Evolutionary conservation across 768 basidiomycete species (phyloP).

Genomic region (Termitomyces heimii): DNA sequence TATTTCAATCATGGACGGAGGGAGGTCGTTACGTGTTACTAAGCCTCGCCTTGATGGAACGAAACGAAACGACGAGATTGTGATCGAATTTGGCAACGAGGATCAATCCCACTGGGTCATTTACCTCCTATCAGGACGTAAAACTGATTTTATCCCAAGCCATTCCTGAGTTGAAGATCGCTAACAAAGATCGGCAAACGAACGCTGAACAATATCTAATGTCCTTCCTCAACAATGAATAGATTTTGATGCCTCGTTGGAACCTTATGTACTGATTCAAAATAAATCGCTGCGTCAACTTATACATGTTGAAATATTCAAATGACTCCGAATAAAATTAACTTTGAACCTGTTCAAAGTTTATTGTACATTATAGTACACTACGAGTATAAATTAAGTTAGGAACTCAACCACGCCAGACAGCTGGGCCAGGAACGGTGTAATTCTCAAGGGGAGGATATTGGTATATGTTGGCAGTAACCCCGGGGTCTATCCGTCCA

Average conservation of each 20-base stretch:
- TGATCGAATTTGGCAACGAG: neutral
- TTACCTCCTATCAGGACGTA: neutral
- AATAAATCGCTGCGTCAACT: too few species aligned
- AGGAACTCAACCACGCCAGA: slow-evolving; percentile 15
- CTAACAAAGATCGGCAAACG: too few species aligned
- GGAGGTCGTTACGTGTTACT: neutral
- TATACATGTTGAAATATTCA: too few species aligned
- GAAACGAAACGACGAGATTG: too few species aligned
- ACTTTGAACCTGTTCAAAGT: slow-evolving; percentile 1
- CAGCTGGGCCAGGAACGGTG: slow-evolving; percentile 23
- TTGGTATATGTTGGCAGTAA: slow-evolving; percentile 37
- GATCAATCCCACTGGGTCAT: neutral
- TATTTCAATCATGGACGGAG: neutral
- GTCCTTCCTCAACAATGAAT: neutral
- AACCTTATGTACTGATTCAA: neutral
- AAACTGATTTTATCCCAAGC: neutral
- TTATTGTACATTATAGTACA: neutral
- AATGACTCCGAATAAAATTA: neutral
- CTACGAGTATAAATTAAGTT: neutral
- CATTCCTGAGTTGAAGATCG: neutral
- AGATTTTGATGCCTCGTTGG: neutral
- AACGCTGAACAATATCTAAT: too few species aligned
- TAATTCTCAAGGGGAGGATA: slow-evolving; percentile 26
- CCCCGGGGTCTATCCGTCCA: slow-evolving; percentile 23
- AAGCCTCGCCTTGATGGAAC: neutral